Evolutionary conservation across 2,329 filamentous ascomycete genomes (phyloP).

Genomic region (Lecanicillium sp.): DNA sequence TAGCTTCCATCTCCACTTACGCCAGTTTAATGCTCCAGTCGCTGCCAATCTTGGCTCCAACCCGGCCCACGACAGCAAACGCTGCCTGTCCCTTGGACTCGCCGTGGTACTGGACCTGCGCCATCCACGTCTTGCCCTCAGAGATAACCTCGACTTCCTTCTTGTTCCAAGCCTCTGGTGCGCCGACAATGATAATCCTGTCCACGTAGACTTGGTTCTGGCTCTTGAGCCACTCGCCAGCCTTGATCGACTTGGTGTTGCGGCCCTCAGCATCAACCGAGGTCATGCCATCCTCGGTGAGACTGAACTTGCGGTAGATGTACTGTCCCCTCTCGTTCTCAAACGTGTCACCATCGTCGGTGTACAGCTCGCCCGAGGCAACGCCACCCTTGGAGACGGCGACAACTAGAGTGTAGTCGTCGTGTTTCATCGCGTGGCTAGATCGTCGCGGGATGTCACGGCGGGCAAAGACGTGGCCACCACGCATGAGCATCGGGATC

Average conservation of each 20-base stretch:
- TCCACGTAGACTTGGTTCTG: conserved; percentile 77
- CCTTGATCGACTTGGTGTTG: conserved; percentile 43
- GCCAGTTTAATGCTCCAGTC: conserved; percentile 45
- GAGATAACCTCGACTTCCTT: conserved; percentile 51
- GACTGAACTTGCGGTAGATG: conserved; percentile 76
- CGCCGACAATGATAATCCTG: conserved; percentile 77
- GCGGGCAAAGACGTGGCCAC: conserved; percentile 84
- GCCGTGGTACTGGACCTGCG: conserved; percentile 54
- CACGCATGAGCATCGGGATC: conserved; percentile 86
- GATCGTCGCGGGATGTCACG: conserved; percentile 84
- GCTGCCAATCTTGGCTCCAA: conserved; percentile 45
- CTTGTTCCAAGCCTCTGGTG: conserved; percentile 65
- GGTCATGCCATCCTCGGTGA: conserved; percentile 54
- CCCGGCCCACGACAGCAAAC: conserved; percentile 47
- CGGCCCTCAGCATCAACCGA: conserved; percentile 61
- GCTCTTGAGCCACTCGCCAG: conserved; percentile 69
- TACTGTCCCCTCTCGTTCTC: conserved; percentile 81
- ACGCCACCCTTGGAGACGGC: conserved; percentile 50
- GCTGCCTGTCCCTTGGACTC: conserved; percentile 41
- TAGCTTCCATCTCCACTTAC: conserved; percentile 3
- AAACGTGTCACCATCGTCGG: conserved; percentile 91
- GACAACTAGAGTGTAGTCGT: conserved; percentile 89
- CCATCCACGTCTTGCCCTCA: conserved; percentile 48
- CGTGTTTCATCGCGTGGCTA: conserved; percentile 82
- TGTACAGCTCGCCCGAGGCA: conserved; percentile 77